These are phyloP conservation scores for Calonectria pseudoturangicola DNA, from an alignment of 2,329 filamentous ascomycete species.

Conservation along the genomic window DNA sequence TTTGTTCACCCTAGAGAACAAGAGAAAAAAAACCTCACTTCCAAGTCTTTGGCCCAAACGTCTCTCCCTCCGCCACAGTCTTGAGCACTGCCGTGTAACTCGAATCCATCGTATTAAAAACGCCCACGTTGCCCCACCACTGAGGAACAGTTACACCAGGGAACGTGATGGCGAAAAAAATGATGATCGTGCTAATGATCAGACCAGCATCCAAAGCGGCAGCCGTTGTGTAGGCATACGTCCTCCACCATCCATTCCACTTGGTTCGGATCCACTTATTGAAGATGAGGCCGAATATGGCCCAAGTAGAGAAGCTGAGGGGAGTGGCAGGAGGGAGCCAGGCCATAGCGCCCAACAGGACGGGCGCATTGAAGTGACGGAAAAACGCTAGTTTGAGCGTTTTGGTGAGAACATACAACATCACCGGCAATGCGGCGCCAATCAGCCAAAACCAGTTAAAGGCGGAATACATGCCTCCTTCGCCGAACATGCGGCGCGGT, in stretches of 20 bases:
- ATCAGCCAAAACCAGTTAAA: constrained; percentile 73
- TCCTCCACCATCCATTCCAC: constrained; percentile 75
- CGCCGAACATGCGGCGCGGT: constrained; percentile 72
- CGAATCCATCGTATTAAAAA: constrained; percentile 73
- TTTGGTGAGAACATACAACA: constrained; percentile 65
- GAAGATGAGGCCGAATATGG: constrained; percentile 73
- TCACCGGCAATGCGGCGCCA: constrained; percentile 68
- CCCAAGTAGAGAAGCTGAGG: constrained; percentile 76
- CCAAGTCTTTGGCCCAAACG: constrained; percentile 74
- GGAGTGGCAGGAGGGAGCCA: constrained; percentile 76
- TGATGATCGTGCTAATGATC: constrained; percentile 64
- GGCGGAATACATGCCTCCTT: constrained; percentile 69
- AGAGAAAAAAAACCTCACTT: not conserved
- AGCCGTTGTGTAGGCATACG: constrained; percentile 63
- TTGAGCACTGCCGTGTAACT: constrained; percentile 70
- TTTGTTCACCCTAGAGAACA: no score
- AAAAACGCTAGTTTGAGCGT: constrained; percentile 58
- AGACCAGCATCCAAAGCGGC: constrained; percentile 65
- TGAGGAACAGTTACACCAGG: constrained; percentile 65
- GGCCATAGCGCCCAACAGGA: constrained; percentile 73
- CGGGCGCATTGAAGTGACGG: constrained; percentile 72
- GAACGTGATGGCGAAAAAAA: constrained; percentile 66
- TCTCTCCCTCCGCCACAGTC: constrained; percentile 68
- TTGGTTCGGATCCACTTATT: constrained; percentile 73
- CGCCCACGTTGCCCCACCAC: constrained; percentile 65